phyloP scores from a whole-genome alignment of 768 basidiomycete species.

The Mycena haematopus region DNA sequence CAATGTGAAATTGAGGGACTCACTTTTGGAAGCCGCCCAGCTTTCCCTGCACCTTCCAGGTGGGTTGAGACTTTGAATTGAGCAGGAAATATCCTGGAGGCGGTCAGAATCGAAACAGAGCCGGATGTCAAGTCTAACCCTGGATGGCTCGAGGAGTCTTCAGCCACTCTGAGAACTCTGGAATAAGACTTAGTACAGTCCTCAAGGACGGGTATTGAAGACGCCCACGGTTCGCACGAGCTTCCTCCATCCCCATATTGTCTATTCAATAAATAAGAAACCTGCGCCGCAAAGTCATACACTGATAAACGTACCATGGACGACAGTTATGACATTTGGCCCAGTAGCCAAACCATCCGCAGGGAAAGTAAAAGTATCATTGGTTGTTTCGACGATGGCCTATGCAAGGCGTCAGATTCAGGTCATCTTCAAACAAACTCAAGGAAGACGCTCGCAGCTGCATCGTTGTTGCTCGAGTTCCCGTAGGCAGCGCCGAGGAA shows the following conservation, averaged over 20 bases:
- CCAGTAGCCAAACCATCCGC: conserved; percentile 47
- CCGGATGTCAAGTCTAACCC: conserved; percentile 45
- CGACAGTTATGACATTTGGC: conserved; percentile 62
- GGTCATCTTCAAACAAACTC: background rate
- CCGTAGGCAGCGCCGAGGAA: conserved; percentile 60
- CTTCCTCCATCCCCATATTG: conserved; percentile 65
- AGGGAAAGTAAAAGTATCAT: conserved; percentile 57
- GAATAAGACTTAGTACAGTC: background rate
- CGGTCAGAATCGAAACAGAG: conserved; percentile 37
- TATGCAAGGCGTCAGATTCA: conserved; percentile 10
- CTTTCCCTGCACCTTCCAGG: conserved; percentile 60
- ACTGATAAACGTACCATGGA: conserved; percentile 47
- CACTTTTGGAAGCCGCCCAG: conserved; percentile 53
- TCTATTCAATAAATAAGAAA: conserved; percentile 37
- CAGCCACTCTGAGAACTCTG: conserved; percentile 18
- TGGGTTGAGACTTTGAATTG: conserved; percentile 12
- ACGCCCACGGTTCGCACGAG: conserved; percentile 31
- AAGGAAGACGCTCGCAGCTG: conserved; percentile 35
- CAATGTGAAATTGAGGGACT: conserved; percentile 26
- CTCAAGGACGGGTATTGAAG: background rate
- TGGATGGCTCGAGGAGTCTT: conserved; percentile 68
- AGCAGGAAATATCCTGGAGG: conserved; percentile 22
- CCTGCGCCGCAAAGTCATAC: background rate
- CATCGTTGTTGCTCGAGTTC: conserved; percentile 37
- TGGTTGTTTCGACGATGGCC: conserved; percentile 49